Evolutionary conservation across 129 eudicot species (phyloP), one percentile per base, ranked within the genome.

Genomic region (Tagetes patula): DNA sequence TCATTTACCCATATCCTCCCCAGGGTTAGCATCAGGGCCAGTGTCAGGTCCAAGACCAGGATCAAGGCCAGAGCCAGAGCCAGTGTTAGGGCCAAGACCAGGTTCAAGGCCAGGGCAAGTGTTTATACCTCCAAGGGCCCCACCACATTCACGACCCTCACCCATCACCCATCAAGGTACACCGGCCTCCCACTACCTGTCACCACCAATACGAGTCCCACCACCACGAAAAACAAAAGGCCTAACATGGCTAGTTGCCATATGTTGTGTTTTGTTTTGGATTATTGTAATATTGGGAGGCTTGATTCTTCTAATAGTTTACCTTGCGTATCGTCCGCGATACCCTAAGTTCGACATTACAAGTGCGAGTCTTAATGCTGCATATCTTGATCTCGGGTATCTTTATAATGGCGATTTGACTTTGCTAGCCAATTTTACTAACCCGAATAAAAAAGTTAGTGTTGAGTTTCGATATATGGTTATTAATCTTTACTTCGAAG

Each of bases 371-470:
- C 78, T 95, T 47, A 95, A 95, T 13, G 91, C 90, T 0, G 99
- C 88, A 34, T 95, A 94, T 79, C 99, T 94, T 13, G 99, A 95
- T 81, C 84, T 88, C 85, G 97, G 97, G 0, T 88, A 88, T 62
- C 84, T 94, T 43, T 87, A 86, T 8, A 95, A 95, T 31, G 91
- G 90, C 0, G 99, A 95, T 65, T 31, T 91, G 30, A 90, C 89
- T 14, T 10, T 95, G 39, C 85, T 95, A 1, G 92, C 85, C 8
- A 95, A 95, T 82, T 95, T 95, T 86, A 95, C 91, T 1, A 95
- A 95, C 45, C 96, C 99, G 55, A 95, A 86, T 81, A 85, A 75
- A 64, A 95, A 88, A 69, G 90, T 86, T 32, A 82, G 52, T 1
- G 90, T 95, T 1, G 93, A 86, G 47, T 88, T 90, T 80, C 85